These are phyloP conservation scores for Globisporangium apiculatum DNA, from an alignment of 352 stramenopile genomes.

Conservation along the genomic window DNA sequence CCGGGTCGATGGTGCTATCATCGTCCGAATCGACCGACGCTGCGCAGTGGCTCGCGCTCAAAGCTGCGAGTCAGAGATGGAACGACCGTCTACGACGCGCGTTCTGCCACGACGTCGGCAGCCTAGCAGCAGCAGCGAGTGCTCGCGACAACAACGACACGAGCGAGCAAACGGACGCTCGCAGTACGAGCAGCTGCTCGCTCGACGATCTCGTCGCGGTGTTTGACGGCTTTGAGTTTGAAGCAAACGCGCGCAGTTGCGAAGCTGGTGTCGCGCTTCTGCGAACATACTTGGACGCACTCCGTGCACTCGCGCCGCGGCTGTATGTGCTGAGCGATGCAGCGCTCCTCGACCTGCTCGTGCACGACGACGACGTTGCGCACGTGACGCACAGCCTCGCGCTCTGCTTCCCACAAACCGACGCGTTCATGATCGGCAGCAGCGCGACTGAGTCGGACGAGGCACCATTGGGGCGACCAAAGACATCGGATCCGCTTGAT, in stretches of 20 bases:
- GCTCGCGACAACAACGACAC: neutral
- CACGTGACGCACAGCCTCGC: constrained; percentile 21
- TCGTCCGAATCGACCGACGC: neutral
- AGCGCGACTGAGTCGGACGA: neutral
- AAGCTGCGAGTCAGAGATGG: constrained; percentile 7
- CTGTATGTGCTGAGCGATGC: constrained; percentile 33
- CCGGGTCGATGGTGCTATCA: neutral
- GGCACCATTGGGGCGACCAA: too few species aligned
- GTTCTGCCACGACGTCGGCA: constrained; percentile 1
- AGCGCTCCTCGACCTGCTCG: constrained; percentile 29
- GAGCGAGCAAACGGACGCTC: neutral
- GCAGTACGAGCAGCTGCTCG: constrained; percentile 13
- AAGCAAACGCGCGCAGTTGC: constrained; percentile 23
- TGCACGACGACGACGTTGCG: constrained; percentile 30
- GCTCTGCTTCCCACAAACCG: constrained; percentile 32
- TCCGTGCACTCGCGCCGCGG: constrained; percentile 31
- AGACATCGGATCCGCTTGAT: neutral
- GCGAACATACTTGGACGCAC: constrained; percentile 24
- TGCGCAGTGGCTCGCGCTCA: constrained; percentile 10
- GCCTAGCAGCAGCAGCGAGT: neutral
- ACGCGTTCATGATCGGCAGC: constrained; percentile 22
- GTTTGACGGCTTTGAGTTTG: constrained; percentile 59
- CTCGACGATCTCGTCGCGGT: constrained; percentile 31
- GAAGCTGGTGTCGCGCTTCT: constrained; percentile 33
- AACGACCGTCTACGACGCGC: constrained; percentile 7